phyloP scores from a whole-genome alignment of 2,329 filamentous ascomycete species.

The Microdochium bolleyi region DNA sequence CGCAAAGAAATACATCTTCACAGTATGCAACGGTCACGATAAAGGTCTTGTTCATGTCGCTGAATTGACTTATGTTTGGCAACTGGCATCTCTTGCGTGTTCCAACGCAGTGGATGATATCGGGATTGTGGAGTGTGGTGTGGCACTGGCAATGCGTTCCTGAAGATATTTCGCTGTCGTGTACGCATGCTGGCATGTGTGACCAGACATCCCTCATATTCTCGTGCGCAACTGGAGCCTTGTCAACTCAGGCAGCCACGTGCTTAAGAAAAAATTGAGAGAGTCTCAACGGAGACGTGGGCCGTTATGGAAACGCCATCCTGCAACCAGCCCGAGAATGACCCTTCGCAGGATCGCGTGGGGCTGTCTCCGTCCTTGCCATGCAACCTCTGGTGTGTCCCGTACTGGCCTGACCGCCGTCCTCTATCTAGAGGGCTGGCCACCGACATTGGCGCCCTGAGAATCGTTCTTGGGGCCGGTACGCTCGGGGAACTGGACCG shows the following conservation, averaged over 20 bases:
- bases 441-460: slow-evolving; percentile 31
- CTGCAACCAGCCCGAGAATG: background rate
- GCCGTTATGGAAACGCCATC: no score
- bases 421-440: slow-evolving; percentile 21
- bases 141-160: background rate
- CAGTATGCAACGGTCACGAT: no score
- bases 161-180: background rate
- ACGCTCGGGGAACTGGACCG: slow-evolving; percentile 39
- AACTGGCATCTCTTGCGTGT: background rate
- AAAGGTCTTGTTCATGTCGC: background rate
- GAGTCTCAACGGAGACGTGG: no score
- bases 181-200: background rate
- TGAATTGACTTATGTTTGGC: background rate
- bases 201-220: background rate
- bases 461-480: slow-evolving; percentile 46
- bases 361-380: background rate
- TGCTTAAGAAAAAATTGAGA: no score
- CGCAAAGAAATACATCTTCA: no score
- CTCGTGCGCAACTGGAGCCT: background rate
- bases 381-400: background rate
- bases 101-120: background rate
- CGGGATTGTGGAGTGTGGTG: background rate
- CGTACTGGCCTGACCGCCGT: background rate
- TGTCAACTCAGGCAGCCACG: no score
- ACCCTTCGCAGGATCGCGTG: background rate